These are phyloP conservation scores for Populus trichocarpa DNA, from an alignment of 441 rosid species.

Conservation along the genomic window DNA sequence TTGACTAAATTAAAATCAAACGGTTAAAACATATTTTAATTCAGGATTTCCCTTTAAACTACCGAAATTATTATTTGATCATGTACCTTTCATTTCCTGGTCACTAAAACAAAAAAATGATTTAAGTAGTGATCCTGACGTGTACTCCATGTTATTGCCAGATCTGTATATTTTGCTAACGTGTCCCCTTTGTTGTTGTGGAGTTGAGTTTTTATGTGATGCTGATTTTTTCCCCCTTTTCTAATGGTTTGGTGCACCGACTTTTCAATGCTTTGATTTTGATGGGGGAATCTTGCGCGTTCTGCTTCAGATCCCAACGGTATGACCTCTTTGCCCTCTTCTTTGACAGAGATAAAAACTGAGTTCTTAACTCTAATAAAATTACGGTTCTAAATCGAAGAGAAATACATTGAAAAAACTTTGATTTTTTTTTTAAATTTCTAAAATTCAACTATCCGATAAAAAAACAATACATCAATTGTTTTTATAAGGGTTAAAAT, in stretches of 20 bases:
- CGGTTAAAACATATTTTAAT: neutral
- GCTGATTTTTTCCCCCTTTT: neutral
- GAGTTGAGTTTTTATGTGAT: neutral
- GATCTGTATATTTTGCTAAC: neutral
- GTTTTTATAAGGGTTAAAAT: neutral
- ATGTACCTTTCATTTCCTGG: neutral
- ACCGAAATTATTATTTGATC: neutral
- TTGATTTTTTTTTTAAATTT: neutral
- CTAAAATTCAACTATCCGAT: neutral
- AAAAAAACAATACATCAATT: neutral
- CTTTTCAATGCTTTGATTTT: neutral
- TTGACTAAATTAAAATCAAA: neutral
- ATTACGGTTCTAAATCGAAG: too few species aligned
- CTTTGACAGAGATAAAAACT: neutral
- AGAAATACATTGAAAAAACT: too few species aligned
- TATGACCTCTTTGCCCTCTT: neutral
- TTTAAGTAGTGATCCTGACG: neutral
- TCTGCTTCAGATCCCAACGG: neutral
- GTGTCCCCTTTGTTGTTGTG: neutral
- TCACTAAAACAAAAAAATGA: neutral
- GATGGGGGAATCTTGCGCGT: neutral
- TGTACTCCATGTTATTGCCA: neutral
- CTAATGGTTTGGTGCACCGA: neutral
- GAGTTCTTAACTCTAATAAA: too few species aligned
- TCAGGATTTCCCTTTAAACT: neutral